Evolutionary conservation across 2,329 filamentous ascomycete species (phyloP), one percentile per base, ranked within the genome.

Genomic region (Periconia digitata): DNA sequence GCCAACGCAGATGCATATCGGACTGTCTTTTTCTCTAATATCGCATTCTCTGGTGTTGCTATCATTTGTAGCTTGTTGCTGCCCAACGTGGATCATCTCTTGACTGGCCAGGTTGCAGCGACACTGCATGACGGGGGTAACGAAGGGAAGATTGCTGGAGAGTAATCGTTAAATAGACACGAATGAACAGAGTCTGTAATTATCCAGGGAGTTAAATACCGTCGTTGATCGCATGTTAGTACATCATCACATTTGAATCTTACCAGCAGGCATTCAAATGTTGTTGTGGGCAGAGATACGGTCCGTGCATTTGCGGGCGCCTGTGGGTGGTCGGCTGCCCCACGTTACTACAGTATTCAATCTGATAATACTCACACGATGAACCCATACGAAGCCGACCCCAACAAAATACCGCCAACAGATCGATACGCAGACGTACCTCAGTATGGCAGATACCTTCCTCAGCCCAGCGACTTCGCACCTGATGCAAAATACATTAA

Each of bases 1-100:
- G 70, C 69, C 13, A 72, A 67, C 46, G 62, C 66, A 7, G 55
- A 64, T 13, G 67, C 69, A 3, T 73, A 70, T 52, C 54, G 61
- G 13, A 69, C 66, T 1, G 64, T 73, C 1, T 74, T 70, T 50
- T 61, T 71, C 22, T 54, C 63, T 3, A 71, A 64, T 18, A 69
- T 72, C 44, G 65, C 64, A 2, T 73, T 72, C 52, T 67, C 65
- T 6, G 65, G 54, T 1, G 46, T 71, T 1, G 61, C 65, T 6
- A 49, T 72, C 24, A 54, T 71, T 24, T 60, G 59, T 5, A 64
- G 63, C 8, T 52, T 63, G 47, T 57, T 69, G 40, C 45, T 69
- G 34, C 69, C 67, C 13, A 63, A 73, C 39, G 64, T 70, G 10
- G 70, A 72, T 49, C 55, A 64, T 40, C 53, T 67, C 20, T 49